phyloP scores from a whole-genome alignment of 306 rosid species.

The Dicorynia guianensis region DNA sequence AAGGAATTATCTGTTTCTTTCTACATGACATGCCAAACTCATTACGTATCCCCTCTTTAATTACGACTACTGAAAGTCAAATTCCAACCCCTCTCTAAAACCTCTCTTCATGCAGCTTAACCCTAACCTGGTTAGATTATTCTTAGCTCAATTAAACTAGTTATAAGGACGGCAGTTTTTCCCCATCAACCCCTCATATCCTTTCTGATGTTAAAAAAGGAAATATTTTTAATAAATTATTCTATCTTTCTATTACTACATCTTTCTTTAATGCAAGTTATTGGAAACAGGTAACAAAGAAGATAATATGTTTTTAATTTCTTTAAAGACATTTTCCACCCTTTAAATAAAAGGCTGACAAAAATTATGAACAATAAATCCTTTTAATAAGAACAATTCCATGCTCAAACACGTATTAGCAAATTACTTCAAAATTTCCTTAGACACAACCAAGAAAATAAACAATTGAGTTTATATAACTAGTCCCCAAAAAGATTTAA shows the following conservation, averaged over 20 bases:
- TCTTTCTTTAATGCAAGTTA: not conserved
- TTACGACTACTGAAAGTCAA: conserved; percentile 33
- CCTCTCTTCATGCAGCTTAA: not conserved
- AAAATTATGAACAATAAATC: no score
- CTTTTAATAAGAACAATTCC: no score
- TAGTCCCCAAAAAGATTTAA: not conserved
- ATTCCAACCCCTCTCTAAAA: not conserved
- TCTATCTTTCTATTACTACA: not conserved
- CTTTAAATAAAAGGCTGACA: no score
- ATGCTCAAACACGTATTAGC: no score
- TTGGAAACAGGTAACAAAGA: not conserved
- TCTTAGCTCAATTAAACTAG: not conserved
- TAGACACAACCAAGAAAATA: no score
- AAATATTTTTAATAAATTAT: conserved; percentile 6
- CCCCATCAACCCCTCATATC: conserved; percentile 28
- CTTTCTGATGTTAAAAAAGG: not conserved
- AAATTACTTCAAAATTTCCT: no score
- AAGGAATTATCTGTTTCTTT: not conserved
- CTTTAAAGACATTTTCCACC: no score
- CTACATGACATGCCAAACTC: not conserved
- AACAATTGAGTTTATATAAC: no score
- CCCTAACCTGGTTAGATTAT: conserved; percentile 7
- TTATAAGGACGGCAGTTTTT: not conserved
- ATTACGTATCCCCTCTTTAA: not conserved
- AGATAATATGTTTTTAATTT: no score